phyloP scores from a whole-genome alignment of 441 rosid species.

The Euphorbia celastroides region DNA sequence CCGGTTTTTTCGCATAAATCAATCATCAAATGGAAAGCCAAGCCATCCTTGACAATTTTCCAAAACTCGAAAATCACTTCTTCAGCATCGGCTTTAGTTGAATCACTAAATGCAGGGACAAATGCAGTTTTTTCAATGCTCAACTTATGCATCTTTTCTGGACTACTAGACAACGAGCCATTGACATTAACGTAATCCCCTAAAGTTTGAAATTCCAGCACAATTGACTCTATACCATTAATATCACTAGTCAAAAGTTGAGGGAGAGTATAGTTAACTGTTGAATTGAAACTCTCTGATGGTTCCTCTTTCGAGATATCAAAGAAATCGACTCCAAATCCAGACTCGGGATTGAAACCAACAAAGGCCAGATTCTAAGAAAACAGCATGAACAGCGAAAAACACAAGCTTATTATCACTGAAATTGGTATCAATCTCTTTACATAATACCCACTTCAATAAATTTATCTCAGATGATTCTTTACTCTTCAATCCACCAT shows the following conservation, averaged over 20 bases:
- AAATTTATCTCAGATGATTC: constrained; percentile 50
- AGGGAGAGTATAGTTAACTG: constrained; percentile 55
- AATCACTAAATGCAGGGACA: constrained; percentile 36
- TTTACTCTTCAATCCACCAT: constrained; percentile 17
- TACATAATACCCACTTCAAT: constrained; percentile 46
- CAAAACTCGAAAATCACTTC: constrained; percentile 54
- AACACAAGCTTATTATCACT: constrained; percentile 40
- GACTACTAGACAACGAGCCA: constrained; percentile 34
- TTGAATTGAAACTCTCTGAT: constrained; percentile 23
- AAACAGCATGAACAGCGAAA: constrained; percentile 59
- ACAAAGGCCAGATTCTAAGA: constrained; percentile 66
- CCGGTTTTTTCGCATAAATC: constrained; percentile 47
- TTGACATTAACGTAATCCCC: constrained; percentile 47
- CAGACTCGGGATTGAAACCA: constrained; percentile 33
- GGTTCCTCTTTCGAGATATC: constrained; percentile 38
- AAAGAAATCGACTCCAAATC: constrained; percentile 32
- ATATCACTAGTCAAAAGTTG: constrained; percentile 26
- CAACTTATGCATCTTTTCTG: constrained; percentile 24
- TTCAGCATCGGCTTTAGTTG: constrained; percentile 19
- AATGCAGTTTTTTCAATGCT: constrained; percentile 39
- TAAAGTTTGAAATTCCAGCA: constrained; percentile 46
- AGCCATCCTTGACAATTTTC: constrained; percentile 54
- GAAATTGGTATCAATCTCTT: constrained; percentile 38
- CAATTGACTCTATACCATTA: constrained; percentile 26
- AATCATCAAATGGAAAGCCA: constrained; percentile 55